Conservation (phyloP, 768 basidiomycete species). For the Leccinellum rugosiceps region DNA sequence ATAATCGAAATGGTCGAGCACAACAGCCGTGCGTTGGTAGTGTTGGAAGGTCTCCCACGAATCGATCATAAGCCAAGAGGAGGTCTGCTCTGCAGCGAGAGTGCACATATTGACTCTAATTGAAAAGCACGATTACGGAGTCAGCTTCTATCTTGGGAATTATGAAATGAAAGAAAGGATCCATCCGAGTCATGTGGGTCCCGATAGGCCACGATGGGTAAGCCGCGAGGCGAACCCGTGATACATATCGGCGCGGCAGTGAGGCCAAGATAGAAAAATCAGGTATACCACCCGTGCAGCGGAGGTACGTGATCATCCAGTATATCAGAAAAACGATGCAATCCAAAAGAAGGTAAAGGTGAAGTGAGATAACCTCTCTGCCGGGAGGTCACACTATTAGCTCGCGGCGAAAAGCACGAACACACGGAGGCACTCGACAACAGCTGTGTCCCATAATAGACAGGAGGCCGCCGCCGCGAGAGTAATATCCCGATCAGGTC, state of each 20-base stretch:
- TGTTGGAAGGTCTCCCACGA: conserved; percentile 95
- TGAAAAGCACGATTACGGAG: conserved; percentile 13
- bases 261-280: conserved; percentile 14
- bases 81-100: conserved; percentile 86
- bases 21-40: conserved; percentile 95
- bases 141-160: conserved; percentile 19
- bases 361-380: conserved; percentile 12
- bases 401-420: conserved; percentile 4
- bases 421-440: background rate
- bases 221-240: conserved; percentile 9
- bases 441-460: conserved; percentile 1
- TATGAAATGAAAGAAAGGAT: conserved; percentile 1
- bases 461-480: conserved; percentile 20
- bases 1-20: conserved; percentile 95
- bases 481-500: conserved; percentile 7
- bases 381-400: conserved; percentile 1
- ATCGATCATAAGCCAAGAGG: conserved; percentile 95
- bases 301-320: conserved; percentile 4
- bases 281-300: conserved; percentile 7
- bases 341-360: conserved; percentile 7
- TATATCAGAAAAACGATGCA: conserved; percentile 8
- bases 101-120: conserved; percentile 82
- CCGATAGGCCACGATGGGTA: conserved; percentile 7
- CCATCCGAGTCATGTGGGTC: conserved; percentile 3
- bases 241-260: conserved; percentile 10